Base-by-base conservation (phyloP, 345 rosid genomes). In the Eucalyptus pauciflora region DNA sequence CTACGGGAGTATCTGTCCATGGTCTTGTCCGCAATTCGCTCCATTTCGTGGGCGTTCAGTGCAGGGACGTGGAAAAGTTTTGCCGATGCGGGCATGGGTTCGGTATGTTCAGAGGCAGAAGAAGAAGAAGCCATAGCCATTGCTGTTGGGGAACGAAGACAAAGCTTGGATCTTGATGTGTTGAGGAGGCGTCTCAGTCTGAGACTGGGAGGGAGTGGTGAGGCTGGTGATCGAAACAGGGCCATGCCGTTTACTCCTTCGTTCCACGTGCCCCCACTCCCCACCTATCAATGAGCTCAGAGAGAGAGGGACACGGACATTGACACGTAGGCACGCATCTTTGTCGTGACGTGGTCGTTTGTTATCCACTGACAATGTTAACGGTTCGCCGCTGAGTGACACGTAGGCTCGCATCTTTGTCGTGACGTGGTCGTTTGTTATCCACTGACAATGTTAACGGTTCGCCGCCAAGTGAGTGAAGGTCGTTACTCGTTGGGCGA, bases 1-100 rank as follows among this genome's bases (percentile, higher is more conserved):
- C 91, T 89, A 8, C 90, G 87, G 29, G 94, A 88, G 94, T 94
- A 95, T 88, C 93, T 90, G 85, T 92, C 94, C 54, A 95, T 92
- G 14, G 95, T 90, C 89, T 92, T 91, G 2, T 81, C 92, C 10
- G 92, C 93, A 71, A 93, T 86, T 69, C 85, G 90, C 67, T 91
- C 94, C 92, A 88, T 93, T 89, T 95, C 96, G n/a, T 87, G 89
- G 29, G 90, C 45, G 89, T 90, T 89, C 20, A 92, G 90, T 3
- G 86, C 94, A 1, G 99, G 99, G 87, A 97, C 96, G 90, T 90
- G 92, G 87, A 86, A 51, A 46, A 89, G 71, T 48, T 85, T 60
- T 29, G 87, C 48, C 29, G 87, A 37, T 25, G 89, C 43, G 50
- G 85, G 87, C 33, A 86, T 45, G 54, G 85, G 62, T 7, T 88